phyloP scores from a whole-genome alignment of 2,329 filamentous ascomycete genomes.

The Cadophora gregata region DNA sequence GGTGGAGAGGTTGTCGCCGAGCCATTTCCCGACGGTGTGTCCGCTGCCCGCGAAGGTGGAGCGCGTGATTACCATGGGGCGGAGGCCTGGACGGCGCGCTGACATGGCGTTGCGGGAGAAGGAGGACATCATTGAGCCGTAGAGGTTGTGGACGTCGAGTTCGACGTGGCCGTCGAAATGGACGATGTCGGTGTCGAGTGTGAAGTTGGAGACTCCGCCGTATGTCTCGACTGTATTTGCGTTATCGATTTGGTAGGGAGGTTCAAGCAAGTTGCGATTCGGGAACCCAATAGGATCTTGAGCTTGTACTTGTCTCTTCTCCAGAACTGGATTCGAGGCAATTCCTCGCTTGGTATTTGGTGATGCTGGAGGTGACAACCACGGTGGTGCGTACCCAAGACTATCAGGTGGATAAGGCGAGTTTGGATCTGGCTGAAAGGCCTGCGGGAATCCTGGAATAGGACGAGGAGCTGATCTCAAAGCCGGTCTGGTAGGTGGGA shows the following conservation, averaged over 20 bases:
- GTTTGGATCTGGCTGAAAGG: constrained; percentile 63
- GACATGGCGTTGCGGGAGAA: constrained; percentile 71
- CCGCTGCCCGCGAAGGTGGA: constrained; percentile 79
- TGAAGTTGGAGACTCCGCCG: constrained; percentile 60
- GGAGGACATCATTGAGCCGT: constrained; percentile 62
- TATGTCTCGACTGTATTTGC: constrained; percentile 53
- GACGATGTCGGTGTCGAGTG: constrained; percentile 70
- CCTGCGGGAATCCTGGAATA: constrained; percentile 71
- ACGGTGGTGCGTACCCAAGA: constrained; percentile 2
- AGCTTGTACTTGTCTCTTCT: constrained; percentile 40
- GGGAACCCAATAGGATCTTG: constrained; percentile 60
- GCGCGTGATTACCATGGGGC: constrained; percentile 76
- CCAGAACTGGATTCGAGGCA: neutral
- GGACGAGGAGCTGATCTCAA: constrained; percentile 67
- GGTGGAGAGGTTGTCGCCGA: constrained; percentile 61
- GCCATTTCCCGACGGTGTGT: constrained; percentile 65
- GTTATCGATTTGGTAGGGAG: constrained; percentile 70
- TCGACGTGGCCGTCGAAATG: constrained; percentile 72
- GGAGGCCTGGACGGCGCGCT: constrained; percentile 63
- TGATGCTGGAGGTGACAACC: constrained; percentile 9
- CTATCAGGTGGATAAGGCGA: constrained; percentile 8
- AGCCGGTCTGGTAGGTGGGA: constrained; percentile 66
- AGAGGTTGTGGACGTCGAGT: constrained; percentile 80
- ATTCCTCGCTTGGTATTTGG: constrained; percentile 7
- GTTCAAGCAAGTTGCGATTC: constrained; percentile 66